These are phyloP conservation scores for Fusarium albidum DNA, from an alignment of 2,329 filamentous ascomycete species.

Conservation along the genomic window DNA sequence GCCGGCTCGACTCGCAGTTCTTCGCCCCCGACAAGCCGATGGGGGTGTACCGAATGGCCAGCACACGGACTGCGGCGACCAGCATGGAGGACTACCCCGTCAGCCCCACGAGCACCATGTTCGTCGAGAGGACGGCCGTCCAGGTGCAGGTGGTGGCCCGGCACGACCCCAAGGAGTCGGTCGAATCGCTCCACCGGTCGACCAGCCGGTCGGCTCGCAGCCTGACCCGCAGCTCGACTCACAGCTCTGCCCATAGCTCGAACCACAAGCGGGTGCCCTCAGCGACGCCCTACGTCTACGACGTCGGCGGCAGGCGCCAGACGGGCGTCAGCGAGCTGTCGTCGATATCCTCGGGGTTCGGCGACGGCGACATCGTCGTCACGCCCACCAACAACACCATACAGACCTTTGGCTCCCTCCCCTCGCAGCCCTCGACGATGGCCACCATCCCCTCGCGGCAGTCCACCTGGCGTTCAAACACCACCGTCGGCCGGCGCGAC, in stretches of 20 bases:
- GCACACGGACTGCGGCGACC: conserved; percentile 12
- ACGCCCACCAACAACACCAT: conserved; percentile 41
- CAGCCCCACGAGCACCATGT: conserved; percentile 36
- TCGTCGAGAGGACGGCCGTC: conserved; percentile 34
- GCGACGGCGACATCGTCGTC: conserved; percentile 66
- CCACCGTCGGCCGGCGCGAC: conserved; percentile 48
- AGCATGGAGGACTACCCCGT: conserved; percentile 27
- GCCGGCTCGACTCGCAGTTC: conserved; percentile 35
- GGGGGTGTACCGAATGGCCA: conserved; percentile 29
- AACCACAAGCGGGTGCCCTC: conserved; percentile 29
- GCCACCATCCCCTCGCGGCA: conserved; percentile 16
- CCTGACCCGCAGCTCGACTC: no score
- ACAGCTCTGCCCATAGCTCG: no score
- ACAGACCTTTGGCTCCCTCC: conserved; percentile 16
- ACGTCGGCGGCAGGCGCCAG: conserved; percentile 24
- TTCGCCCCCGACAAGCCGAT: conserved; percentile 33
- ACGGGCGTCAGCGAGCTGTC: conserved; percentile 61
- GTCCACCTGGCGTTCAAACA: conserved; percentile 27
- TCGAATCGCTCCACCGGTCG: conserved; percentile 15
- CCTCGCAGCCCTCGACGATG: conserved; percentile 17
- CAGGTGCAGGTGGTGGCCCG: conserved; percentile 32
- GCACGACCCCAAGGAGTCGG: conserved; percentile 28
- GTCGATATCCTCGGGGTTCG: conserved; percentile 71
- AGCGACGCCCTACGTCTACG: conserved; percentile 28
- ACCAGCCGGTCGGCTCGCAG: no score